These are phyloP conservation scores for Cyclaneusma minus DNA, from an alignment of 2,329 filamentous ascomycete genomes.

Conservation along the genomic window DNA sequence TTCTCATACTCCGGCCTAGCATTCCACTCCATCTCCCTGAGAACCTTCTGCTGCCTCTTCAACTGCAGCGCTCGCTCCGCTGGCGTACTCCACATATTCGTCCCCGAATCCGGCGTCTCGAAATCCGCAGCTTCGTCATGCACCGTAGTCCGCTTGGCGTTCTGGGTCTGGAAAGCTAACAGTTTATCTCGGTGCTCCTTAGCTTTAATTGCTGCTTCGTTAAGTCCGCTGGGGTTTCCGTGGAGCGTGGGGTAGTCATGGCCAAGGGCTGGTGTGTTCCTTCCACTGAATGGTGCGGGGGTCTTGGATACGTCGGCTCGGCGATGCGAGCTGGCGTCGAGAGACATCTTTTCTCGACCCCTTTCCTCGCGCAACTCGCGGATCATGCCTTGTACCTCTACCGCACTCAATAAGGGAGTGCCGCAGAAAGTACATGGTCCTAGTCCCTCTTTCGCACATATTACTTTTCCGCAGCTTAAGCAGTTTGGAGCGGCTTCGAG, in stretches of 20 bases:
- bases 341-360: constrained; percentile 71
- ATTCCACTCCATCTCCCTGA: constrained; percentile 54
- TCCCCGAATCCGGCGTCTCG: constrained; percentile 40
- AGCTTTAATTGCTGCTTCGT: constrained; percentile 28
- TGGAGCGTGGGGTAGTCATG: constrained; percentile 4
- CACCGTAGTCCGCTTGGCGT: constrained; percentile 51
- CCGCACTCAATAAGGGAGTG: constrained; percentile 50
- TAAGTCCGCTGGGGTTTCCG: constrained; percentile 8
- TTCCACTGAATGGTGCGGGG: constrained; percentile 42
- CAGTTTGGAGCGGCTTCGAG: constrained; percentile 90
- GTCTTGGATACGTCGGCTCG: constrained; percentile 47
- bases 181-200: constrained; percentile 51
- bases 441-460: constrained; percentile 86
- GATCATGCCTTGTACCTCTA: constrained; percentile 76
- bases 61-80: constrained; percentile 51
- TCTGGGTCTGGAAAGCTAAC: constrained; percentile 52
- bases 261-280: constrained; percentile 10
- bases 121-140: constrained; percentile 55
- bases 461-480: constrained; percentile 80
- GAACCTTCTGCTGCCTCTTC: constrained; percentile 52
- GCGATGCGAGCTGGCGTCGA: constrained; percentile 56
- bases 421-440: constrained; percentile 90
- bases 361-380: constrained; percentile 70
- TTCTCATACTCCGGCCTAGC: constrained; percentile 57
- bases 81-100: constrained; percentile 52